phyloP scores from a whole-genome alignment of 2,329 filamentous ascomycete genomes.

The Ophiostoma piceae region DNA sequence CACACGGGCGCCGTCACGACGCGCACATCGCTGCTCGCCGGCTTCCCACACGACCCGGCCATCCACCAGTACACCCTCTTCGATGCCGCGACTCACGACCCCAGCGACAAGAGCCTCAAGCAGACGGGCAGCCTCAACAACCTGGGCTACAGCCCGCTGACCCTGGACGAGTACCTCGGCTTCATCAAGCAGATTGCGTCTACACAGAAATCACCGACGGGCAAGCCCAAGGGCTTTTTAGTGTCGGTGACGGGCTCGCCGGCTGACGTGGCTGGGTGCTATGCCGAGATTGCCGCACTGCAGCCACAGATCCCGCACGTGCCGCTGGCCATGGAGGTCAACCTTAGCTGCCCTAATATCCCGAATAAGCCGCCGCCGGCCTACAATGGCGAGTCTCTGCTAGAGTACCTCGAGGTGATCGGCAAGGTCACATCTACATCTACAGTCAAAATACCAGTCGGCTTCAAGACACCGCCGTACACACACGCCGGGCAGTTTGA shows the following conservation, averaged over 20 bases:
- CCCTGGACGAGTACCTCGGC: conserved; percentile 53
- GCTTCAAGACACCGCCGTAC: conserved; percentile 72
- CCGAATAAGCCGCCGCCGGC: conserved; percentile 62
- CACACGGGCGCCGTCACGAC: conserved; percentile 70
- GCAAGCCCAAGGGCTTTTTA: conserved; percentile 54
- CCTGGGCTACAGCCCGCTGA: conserved; percentile 65
- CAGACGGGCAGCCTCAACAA: conserved; percentile 58
- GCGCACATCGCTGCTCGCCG: conserved; percentile 60
- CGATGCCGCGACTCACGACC: conserved; percentile 35
- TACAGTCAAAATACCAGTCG: conserved; percentile 40
- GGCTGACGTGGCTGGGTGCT: conserved; percentile 53
- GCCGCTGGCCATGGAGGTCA: conserved; percentile 66
- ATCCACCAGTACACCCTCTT: conserved; percentile 65
- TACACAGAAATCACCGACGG: conserved; percentile 19
- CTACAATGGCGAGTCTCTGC: conserved; percentile 51
- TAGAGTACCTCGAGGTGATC: conserved; percentile 50
- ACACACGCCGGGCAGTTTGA: conserved; percentile 63
- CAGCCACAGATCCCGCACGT: conserved; percentile 32
- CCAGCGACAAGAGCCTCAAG: conserved; percentile 26
- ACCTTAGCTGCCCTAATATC: conserved; percentile 76
- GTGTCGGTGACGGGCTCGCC: conserved; percentile 65
- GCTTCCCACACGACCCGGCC: conserved; percentile 57
- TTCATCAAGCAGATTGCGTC: conserved; percentile 48
- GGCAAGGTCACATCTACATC: conserved; percentile 8
- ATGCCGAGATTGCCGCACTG: conserved; percentile 44